Percentiles rank a stretch among this genome's conserved stretches.
These are phyloP conservation scores for Hibiscus syriacus DNA, from an alignment of 345 rosid genomes.

Conservation along the genomic window DNA sequence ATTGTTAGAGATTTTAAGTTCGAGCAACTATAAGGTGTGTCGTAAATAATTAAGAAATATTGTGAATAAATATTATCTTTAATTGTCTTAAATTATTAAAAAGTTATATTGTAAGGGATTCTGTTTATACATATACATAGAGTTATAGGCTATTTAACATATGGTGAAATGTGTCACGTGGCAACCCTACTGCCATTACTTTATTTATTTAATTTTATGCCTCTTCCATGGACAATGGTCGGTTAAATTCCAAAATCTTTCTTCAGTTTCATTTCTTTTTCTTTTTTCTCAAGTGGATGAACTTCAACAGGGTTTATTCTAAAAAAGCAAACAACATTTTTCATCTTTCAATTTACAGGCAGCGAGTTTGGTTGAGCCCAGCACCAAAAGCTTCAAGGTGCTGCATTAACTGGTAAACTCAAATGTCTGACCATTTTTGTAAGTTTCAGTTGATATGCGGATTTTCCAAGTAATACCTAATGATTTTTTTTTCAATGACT, in stretches of 20 bases:
- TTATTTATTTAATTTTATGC: conserved; percentile 17
- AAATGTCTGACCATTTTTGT: not conserved
- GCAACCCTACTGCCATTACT: conserved; percentile 37
- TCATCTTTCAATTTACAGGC: not conserved
- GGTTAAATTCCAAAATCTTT: conserved; percentile 46
- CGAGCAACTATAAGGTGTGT: no score
- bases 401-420: not conserved
- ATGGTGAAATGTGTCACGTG: conserved; percentile 28
- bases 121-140: no score
- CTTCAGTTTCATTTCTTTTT: conserved; percentile 12
- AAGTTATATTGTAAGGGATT: no score
- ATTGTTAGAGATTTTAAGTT: no score
- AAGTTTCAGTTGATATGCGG: not conserved
- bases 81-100: no score
- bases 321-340: not conserved
- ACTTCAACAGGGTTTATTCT: conserved; percentile 7
- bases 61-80: no score
- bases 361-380: not conserved
- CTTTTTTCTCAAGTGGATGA: conserved; percentile 4
- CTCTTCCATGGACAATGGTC: conserved; percentile 36
- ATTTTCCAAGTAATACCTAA: not conserved
- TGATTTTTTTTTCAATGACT: not conserved
- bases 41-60: no score
- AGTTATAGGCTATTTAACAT: no score
- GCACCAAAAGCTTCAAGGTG: no score